phyloP scores from a whole-genome alignment of 495 filamentous ascomycete genomes.

The Peziza echinospora region DNA sequence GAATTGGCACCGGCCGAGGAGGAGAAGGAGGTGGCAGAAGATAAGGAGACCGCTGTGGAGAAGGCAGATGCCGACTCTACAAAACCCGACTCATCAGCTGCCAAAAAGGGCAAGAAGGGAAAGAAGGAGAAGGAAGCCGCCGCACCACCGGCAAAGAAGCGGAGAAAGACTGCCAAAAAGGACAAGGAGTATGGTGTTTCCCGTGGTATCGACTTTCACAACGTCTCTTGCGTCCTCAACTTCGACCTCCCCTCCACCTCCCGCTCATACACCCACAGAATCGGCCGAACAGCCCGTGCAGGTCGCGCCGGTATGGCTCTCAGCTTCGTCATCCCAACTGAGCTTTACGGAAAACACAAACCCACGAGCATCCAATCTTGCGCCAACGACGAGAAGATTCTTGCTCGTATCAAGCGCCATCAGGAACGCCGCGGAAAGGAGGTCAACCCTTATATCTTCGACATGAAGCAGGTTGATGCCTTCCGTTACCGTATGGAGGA shows the following conservation, averaged over 20 bases:
- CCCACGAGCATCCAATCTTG: slow-evolving; percentile 50
- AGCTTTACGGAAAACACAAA: slow-evolving; percentile 67
- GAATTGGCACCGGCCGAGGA: slow-evolving; percentile 9
- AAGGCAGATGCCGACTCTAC: slow-evolving; percentile 16
- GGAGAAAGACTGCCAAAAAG: slow-evolving; percentile 34
- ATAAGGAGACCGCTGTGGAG: slow-evolving; percentile 6
- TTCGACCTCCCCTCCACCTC: slow-evolving; percentile 77
- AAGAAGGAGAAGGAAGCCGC: slow-evolving; percentile 9
- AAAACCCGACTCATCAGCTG: slow-evolving; percentile 14
- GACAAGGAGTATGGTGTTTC: slow-evolving; percentile 83
- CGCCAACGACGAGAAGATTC: slow-evolving; percentile 63
- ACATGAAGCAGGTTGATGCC: slow-evolving; percentile 76
- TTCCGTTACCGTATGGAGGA: slow-evolving; percentile 92
- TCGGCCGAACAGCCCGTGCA: slow-evolving; percentile 80
- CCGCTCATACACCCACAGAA: slow-evolving; percentile 88
- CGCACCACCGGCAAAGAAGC: slow-evolving; percentile 29
- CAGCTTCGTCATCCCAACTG: slow-evolving; percentile 72
- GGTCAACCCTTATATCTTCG: slow-evolving; percentile 74
- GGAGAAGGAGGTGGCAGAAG: slow-evolving; percentile 14
- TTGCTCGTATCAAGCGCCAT: slow-evolving; percentile 47
- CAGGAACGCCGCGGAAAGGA: slow-evolving; percentile 41
- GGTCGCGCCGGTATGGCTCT: slow-evolving; percentile 81
- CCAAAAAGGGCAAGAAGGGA: slow-evolving; percentile 11
- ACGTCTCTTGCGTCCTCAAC: slow-evolving; percentile 86
- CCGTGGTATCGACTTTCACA: slow-evolving; percentile 87